Base-by-base conservation (phyloP, 202 grass and related monocot genomes). In the Digitaria exilis region DNA sequence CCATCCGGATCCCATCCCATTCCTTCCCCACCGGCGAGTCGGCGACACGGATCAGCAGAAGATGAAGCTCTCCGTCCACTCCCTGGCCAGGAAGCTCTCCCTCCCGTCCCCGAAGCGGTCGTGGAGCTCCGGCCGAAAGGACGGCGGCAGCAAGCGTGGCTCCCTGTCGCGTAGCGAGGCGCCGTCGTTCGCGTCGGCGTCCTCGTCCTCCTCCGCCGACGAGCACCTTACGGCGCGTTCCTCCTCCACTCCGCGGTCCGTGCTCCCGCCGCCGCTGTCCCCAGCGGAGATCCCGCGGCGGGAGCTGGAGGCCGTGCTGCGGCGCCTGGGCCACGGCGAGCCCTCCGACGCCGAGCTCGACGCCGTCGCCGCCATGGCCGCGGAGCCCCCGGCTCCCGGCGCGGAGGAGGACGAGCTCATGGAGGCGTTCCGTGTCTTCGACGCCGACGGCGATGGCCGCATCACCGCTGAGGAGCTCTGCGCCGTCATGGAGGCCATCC, bases 401-500 rank as follows among this genome's bases (percentile, higher is more conserved):
- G 81, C 2, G 35, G 37, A 39, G 9, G 71, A 77, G 79, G 90
- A 80, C 26, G 94, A 96, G 48, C 76, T 96, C 32, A 75, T 81
- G 91, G 90, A 93, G 56, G 94, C 91, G 55, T 96, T 96, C 87
- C 52, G 62, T 5, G 91, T 96, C 24, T 96, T 93, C 84, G 94
- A 96, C 65, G 66, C 81, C 0, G 68, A 96, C 62, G 88, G 86
- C 35, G 88, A 96, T 68, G 94, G 90, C 17, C 89, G 82, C 61
- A 93, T 96, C 84, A 84, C 78, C 43, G 88, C 91, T 49, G 82
- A 80, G 80, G 94, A 96, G 86, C 89, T 96, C 73, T 87, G 76
- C 69, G 83, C 73, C 76, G 88, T 96, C 7, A 79, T 96, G 48
- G 56, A 46, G 45, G 58, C 75, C 80, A 65, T 96, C 73, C 81